Conservation (phyloP, 2,329 filamentous ascomycete species). For the Cercospora zeina region DNA sequence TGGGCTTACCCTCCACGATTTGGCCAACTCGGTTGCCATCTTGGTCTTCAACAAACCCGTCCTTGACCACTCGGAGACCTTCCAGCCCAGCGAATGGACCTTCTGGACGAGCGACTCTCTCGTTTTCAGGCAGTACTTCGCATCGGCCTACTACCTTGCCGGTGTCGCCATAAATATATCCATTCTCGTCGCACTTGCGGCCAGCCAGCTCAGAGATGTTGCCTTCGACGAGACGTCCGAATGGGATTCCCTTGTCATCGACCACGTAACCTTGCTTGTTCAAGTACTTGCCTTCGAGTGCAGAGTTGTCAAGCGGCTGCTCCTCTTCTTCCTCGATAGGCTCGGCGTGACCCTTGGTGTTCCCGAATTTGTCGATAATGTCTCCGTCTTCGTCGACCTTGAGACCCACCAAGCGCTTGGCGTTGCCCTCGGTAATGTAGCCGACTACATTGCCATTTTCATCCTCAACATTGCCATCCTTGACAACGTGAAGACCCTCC, state of each 20-base stretch:
- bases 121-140: constrained; percentile 59
- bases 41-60: constrained; percentile 73
- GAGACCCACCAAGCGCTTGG: constrained; percentile 71
- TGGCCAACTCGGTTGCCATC: constrained; percentile 75
- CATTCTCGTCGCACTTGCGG: constrained; percentile 57
- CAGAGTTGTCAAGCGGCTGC: constrained; percentile 51
- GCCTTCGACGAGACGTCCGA: constrained; percentile 59
- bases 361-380: constrained; percentile 71
- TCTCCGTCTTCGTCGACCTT: constrained; percentile 79
- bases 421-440: constrained; percentile 67
- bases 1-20: constrained; percentile 68
- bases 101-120: constrained; percentile 59
- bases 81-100: constrained; percentile 70
- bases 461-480: constrained; percentile 73
- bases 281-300: constrained; percentile 55
- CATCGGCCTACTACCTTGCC: constrained; percentile 60
- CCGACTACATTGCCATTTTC: constrained; percentile 76
- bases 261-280: constrained; percentile 64
- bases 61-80: constrained; percentile 66
- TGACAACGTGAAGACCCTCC: constrained; percentile 63
- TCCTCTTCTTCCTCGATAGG: constrained; percentile 50
- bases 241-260: constrained; percentile 54
- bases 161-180: constrained; percentile 58
- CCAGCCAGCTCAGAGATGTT: constrained; percentile 60
- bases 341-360: constrained; percentile 63